Evolutionary conservation across 2,329 filamentous ascomycete species (phyloP).

Genomic region (Botrytis paeoniae): DNA sequence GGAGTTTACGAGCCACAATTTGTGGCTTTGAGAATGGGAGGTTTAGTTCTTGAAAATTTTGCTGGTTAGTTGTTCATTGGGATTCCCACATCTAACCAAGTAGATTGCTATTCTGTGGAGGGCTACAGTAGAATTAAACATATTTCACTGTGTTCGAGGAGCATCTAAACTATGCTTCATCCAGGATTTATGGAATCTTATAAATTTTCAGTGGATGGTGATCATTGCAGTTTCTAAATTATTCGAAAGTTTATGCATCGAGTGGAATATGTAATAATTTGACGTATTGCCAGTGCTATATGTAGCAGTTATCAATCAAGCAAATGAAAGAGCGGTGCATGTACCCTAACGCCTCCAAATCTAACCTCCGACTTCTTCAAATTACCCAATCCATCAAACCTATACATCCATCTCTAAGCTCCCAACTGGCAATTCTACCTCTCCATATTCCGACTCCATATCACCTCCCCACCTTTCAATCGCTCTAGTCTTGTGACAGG

Average conservation of each 20-base stretch:
- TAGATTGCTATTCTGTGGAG: too few relatives aligned
- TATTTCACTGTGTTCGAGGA: too few relatives aligned
- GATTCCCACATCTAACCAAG: too few relatives aligned
- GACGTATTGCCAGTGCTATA: background rate
- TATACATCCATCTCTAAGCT: background rate
- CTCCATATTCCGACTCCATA: background rate
- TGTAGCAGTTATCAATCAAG: background rate
- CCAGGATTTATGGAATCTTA: fast-evolving
- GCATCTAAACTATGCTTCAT: background rate
- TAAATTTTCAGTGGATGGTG: too few relatives aligned
- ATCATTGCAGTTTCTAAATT: background rate
- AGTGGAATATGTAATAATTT: background rate
- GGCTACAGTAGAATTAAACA: background rate
- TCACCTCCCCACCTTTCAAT: background rate
- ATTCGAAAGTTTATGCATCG: background rate
- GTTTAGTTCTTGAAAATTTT: too few relatives aligned
- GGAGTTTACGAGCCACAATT: background rate
- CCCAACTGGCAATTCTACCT: background rate
- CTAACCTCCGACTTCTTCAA: too few relatives aligned
- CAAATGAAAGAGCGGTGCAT: background rate
- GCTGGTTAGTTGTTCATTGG: too few relatives aligned
- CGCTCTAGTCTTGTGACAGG: background rate
- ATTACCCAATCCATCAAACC: background rate
- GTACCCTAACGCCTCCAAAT: background rate
- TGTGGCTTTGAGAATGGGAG: background rate